These are phyloP conservation scores for Hysterangium stoloniferum DNA, from an alignment of 768 basidiomycete species.

Conservation along the genomic window DNA sequence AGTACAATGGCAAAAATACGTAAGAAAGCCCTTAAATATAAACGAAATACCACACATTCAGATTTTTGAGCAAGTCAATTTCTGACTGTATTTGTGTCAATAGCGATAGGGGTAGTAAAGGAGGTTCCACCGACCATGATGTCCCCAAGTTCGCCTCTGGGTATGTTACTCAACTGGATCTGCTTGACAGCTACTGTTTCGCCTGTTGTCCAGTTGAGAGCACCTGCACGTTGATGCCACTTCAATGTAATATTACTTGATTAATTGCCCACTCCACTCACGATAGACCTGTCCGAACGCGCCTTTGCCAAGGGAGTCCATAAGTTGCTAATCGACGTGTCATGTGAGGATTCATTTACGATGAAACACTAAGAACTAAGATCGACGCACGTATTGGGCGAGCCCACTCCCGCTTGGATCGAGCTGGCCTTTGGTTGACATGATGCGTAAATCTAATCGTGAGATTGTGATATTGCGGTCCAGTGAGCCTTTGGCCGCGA, in stretches of 20 bases:
- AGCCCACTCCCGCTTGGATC: constrained; percentile 9
- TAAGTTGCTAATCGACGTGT: constrained; percentile 67
- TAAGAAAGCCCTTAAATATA: constrained; percentile 1
- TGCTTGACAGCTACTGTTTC: constrained; percentile 99
- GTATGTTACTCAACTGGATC: constrained; percentile 89
- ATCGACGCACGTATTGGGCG: constrained; percentile 9
- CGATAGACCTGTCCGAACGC: constrained; percentile 97
- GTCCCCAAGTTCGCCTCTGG: constrained; percentile 87
- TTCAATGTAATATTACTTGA: not conserved
- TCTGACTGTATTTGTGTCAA: constrained; percentile 55
- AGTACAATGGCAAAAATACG: constrained; percentile 7
- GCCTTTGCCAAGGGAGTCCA: constrained; percentile 92
- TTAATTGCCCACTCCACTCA: constrained; percentile 33
- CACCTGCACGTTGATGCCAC: constrained; percentile 40
- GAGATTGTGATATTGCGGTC: not conserved
- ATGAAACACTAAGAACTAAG: not conserved
- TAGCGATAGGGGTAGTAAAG: not conserved
- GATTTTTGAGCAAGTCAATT: constrained; percentile 94
- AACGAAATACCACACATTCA: constrained; percentile 54
- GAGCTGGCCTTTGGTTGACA: constrained; percentile 9
- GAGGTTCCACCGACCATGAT: constrained; percentile 69
- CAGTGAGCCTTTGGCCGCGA: not conserved
- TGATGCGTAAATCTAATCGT: not conserved
- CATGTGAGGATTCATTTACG: not conserved
- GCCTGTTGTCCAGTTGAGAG: constrained; percentile 91